Percentiles rank a stretch among this genome's conserved stretches.
phyloP scores from a whole-genome alignment of 345 rosid species.

The Capsella bursapastoris region DNA sequence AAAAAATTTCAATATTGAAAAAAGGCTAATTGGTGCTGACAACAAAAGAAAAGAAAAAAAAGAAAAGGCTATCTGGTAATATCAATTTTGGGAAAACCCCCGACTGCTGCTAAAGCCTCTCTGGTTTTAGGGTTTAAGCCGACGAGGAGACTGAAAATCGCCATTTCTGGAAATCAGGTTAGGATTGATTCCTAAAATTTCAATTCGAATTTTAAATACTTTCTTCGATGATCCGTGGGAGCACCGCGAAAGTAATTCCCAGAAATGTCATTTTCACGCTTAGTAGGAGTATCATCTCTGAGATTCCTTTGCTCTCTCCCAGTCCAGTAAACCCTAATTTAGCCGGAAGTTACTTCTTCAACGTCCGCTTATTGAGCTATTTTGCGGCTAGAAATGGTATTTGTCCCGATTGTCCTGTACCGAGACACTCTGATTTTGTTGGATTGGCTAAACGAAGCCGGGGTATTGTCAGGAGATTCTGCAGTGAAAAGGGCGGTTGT shows the following conservation, averaged over 20 bases:
- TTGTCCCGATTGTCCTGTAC: slow-evolving; percentile 23
- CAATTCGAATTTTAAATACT: not conserved
- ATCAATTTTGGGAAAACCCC: too few species aligned
- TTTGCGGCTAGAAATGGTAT: slow-evolving; percentile 36
- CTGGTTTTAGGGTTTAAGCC: slow-evolving; percentile 41
- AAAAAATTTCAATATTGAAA: too few species aligned
- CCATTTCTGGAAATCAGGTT: slow-evolving; percentile 32
- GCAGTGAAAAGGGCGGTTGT: slow-evolving; percentile 46
- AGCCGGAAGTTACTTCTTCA: slow-evolving; percentile 19
- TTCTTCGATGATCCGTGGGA: slow-evolving; percentile 45
- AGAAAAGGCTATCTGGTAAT: too few species aligned
- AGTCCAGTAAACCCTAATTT: slow-evolving; percentile 31
- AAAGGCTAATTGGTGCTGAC: too few species aligned
- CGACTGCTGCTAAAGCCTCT: too few species aligned
- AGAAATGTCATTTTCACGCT: slow-evolving; percentile 49
- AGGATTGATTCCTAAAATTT: slow-evolving; percentile 23
- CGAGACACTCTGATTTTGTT: slow-evolving; percentile 34
- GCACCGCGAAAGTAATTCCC: slow-evolving; percentile 42
- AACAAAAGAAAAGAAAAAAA: too few species aligned
- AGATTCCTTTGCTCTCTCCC: slow-evolving; percentile 37
- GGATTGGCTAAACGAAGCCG: slow-evolving; percentile 25
- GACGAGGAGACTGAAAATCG: slow-evolving; percentile 29
- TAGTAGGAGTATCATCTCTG: slow-evolving; percentile 40
- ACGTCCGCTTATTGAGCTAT: slow-evolving; percentile 30
- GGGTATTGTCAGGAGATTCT: slow-evolving; percentile 51